These are phyloP conservation scores for Durusdinium trenchii DNA, from an alignment of 73 alveolate genomes.

Conservation along the genomic window DNA sequence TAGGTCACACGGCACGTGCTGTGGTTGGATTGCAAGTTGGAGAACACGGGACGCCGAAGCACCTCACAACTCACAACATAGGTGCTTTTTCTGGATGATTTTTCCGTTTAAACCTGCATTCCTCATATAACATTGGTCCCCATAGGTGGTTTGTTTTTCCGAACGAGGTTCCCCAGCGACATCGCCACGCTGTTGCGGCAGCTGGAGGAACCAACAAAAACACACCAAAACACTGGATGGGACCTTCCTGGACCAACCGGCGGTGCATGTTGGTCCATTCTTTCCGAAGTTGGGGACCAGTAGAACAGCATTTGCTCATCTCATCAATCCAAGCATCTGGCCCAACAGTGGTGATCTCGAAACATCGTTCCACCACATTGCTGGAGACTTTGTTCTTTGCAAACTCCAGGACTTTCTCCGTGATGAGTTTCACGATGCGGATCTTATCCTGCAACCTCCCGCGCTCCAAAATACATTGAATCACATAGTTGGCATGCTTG, in stretches of 20 bases:
- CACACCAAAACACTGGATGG: neutral
- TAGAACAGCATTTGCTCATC: neutral
- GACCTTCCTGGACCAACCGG: neutral
- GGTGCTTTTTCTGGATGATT: too few species aligned
- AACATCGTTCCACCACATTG: slow-evolving; percentile 81
- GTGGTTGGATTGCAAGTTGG: too few species aligned
- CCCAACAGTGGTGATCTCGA: slow-evolving; percentile 71
- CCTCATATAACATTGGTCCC: too few species aligned
- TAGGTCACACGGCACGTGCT: too few species aligned
- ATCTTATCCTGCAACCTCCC: slow-evolving; percentile 96
- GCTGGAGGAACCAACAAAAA: neutral
- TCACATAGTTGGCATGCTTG: slow-evolving; percentile 96
- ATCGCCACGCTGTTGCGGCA: too few species aligned
- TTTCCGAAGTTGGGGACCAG: neutral
- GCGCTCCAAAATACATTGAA: slow-evolving; percentile 98
- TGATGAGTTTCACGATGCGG: slow-evolving; percentile 32
- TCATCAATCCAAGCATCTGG: slow-evolving; percentile 42
- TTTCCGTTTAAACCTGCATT: too few species aligned
- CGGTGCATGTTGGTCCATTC: neutral
- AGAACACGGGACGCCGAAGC: too few species aligned
- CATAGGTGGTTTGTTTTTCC: too few species aligned
- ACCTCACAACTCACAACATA: too few species aligned
- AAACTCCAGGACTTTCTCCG: slow-evolving; percentile 67
- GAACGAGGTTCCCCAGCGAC: too few species aligned
- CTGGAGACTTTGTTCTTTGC: slow-evolving; percentile 95